Conservation (phyloP, 768 basidiomycete species). For the Russula sp. region DNA sequence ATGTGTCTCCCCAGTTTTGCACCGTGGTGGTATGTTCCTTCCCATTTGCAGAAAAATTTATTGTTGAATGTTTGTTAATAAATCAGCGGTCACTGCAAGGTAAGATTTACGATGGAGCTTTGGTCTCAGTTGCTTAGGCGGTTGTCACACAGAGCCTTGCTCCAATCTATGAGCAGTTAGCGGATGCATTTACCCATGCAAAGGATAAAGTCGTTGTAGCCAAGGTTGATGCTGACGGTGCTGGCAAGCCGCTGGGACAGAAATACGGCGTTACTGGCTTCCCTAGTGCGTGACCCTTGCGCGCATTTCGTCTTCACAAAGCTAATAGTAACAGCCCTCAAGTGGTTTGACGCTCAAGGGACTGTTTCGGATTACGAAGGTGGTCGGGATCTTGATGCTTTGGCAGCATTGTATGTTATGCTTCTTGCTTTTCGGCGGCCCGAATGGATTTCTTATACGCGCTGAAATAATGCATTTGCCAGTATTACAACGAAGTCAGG, state of each 20-base stretch:
- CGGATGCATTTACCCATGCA: constrained; percentile 74
- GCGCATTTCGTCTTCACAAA: constrained; percentile 11
- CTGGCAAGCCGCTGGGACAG: constrained; percentile 68
- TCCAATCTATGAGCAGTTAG: constrained; percentile 84
- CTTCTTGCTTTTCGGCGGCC: constrained; percentile 13
- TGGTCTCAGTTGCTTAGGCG: background rate
- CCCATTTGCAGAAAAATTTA: background rate
- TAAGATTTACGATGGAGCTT: constrained; percentile 33
- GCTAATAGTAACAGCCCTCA: constrained; percentile 59
- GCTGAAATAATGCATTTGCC: background rate
- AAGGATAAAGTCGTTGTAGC: constrained; percentile 85
- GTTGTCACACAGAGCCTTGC: constrained; percentile 65
- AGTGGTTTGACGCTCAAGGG: constrained; percentile 78
- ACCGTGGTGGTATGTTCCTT: constrained; percentile 74
- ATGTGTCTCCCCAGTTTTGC: constrained; percentile 56
- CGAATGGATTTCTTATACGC: background rate
- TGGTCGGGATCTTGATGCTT: constrained; percentile 75
- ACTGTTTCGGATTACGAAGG: constrained; percentile 63
- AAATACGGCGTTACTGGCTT: constrained; percentile 80
- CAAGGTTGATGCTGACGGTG: constrained; percentile 91
- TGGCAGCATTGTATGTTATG: constrained; percentile 77
- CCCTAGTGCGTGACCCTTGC: constrained; percentile 62
- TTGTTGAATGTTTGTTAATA: background rate
- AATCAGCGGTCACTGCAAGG: constrained; percentile 82
- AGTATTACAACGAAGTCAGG: constrained; percentile 76